Conservation (phyloP, 192 early-diverging fungal species). For the Umbelopsis isabellina region DNA sequence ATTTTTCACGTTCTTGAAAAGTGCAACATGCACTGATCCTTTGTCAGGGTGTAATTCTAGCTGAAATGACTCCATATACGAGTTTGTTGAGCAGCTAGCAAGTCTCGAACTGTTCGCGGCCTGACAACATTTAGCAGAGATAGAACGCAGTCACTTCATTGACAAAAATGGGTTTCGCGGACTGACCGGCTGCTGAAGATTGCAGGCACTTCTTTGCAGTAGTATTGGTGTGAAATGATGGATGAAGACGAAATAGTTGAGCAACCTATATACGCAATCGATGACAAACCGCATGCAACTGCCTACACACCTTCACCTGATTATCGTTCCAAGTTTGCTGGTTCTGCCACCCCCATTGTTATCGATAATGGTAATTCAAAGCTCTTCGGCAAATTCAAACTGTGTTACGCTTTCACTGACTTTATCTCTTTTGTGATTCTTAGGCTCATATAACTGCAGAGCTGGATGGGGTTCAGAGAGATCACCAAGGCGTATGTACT, state of each 20-base stretch:
- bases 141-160: too few species aligned
- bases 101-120: too few species aligned
- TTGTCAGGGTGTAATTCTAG: constrained; percentile 39
- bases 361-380: constrained; percentile 66
- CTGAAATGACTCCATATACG: constrained; percentile 41
- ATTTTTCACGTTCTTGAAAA: constrained; percentile 44
- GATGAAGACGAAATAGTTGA: constrained; percentile 13
- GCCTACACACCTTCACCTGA: constrained; percentile 39
- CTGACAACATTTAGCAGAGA: too few species aligned
- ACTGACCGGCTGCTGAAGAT: too few species aligned
- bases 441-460: constrained; percentile 74
- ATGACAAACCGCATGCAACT: constrained; percentile 47
- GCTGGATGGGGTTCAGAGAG: constrained; percentile 81
- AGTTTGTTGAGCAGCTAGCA: not conserved
- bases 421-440: not conserved
- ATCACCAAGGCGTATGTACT: constrained; percentile 55
- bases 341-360: constrained; percentile 53
- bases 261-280: constrained; percentile 29
- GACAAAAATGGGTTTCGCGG: too few species aligned
- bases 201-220: too few species aligned
- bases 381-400: not conserved
- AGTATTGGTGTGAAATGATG: not conserved
- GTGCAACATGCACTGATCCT: constrained; percentile 36
- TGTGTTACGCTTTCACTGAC: not conserved
- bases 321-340: constrained; percentile 49